Conservation (phyloP, 495 filamentous ascomycete species). For the Xylaria telfairii region DNA sequence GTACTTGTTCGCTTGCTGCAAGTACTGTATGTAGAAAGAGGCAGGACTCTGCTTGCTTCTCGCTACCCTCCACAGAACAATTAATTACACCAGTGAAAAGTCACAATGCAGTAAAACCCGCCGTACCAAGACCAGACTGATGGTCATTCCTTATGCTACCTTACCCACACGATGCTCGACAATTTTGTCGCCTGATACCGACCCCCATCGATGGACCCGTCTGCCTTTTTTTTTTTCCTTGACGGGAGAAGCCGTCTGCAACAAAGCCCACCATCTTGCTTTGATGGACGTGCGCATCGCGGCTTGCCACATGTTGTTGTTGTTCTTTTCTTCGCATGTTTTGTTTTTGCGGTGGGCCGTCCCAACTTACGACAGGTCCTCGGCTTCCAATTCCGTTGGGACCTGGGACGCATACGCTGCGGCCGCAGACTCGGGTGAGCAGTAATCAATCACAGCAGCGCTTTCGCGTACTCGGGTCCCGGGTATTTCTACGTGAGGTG, state of each 20-base stretch:
- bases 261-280: background rate
- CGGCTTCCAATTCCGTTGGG: too few relatives aligned
- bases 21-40: background rate
- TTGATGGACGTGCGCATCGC: conserved; percentile 1
- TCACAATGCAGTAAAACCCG: background rate
- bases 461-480: background rate
- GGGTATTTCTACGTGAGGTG: background rate
- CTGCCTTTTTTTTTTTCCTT: background rate
- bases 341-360: background rate
- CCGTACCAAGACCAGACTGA: background rate
- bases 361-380: background rate
- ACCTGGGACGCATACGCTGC: conserved; percentile 2
- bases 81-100: background rate
- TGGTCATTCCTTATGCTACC: conserved; percentile 14
- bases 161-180: conserved; percentile 18
- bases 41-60: conserved; percentile 16
- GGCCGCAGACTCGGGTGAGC: background rate
- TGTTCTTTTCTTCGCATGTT: background rate
- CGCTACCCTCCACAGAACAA: background rate
- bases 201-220: background rate
- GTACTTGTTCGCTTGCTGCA: conserved; percentile 10
- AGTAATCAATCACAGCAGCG: background rate
- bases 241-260: conserved; percentile 20
- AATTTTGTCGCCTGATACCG: conserved; percentile 20
- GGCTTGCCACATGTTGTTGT: background rate